These are phyloP conservation scores for Prunus padus DNA, from an alignment of 306 rosid species.

Conservation along the genomic window DNA sequence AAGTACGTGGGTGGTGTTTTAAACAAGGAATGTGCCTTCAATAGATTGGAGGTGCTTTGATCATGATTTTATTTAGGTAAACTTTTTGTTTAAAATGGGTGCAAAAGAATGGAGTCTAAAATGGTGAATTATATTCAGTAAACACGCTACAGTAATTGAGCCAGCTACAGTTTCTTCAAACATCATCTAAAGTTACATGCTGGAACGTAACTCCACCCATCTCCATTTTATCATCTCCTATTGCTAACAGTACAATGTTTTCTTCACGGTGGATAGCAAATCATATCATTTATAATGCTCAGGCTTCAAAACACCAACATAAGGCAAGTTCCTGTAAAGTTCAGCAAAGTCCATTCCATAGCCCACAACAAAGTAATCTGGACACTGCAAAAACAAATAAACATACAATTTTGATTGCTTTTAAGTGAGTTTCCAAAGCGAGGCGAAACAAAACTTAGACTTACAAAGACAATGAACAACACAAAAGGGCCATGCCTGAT, in stretches of 20 bases:
- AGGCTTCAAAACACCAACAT: slow-evolving; percentile 83
- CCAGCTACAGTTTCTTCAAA: not conserved
- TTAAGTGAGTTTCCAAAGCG: not conserved
- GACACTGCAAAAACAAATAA: slow-evolving; percentile 60
- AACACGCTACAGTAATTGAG: not conserved
- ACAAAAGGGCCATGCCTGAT: not conserved
- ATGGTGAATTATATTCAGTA: not conserved
- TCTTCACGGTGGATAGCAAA: not conserved
- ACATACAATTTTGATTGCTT: not conserved
- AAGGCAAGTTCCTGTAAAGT: slow-evolving; percentile 77
- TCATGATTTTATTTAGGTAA: too few species aligned
- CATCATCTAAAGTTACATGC: not conserved
- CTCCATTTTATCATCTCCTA: not conserved
- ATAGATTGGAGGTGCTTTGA: too few species aligned
- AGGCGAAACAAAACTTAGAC: not conserved
- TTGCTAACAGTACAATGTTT: not conserved
- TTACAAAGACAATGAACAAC: not conserved
- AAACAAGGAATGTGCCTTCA: too few species aligned
- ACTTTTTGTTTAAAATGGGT: not conserved
- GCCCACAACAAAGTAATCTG: slow-evolving; percentile 84
- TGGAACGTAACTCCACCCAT: not conserved
- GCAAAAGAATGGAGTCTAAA: not conserved
- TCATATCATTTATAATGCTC: slow-evolving; percentile 50
- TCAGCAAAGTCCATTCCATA: slow-evolving; percentile 90
- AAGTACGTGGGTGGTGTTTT: too few species aligned